These are phyloP conservation scores for Aspergillus luchuensis DNA, from an alignment of 2,329 filamentous ascomycete genomes.

Conservation along the genomic window DNA sequence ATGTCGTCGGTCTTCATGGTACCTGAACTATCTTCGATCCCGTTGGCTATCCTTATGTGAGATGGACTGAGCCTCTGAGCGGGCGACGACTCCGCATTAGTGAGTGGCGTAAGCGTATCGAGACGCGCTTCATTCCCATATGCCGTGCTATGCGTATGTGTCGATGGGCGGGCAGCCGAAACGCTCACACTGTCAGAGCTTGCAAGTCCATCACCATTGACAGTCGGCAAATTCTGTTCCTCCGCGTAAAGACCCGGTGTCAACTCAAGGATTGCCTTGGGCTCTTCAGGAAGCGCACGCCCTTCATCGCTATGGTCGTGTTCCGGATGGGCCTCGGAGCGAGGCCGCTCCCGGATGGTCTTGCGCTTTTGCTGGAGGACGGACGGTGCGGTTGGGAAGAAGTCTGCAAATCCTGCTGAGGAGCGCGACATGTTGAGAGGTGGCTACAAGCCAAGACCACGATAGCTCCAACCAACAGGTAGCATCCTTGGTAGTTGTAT, in stretches of 20 bases:
- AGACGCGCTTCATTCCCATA: constrained; percentile 56
- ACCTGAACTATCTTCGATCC: constrained; percentile 32
- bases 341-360: constrained; percentile 61
- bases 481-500: constrained; percentile 42
- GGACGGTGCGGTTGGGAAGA: constrained; percentile 77
- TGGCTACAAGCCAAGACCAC: constrained; percentile 46
- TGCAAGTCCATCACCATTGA: constrained; percentile 70
- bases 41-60: constrained; percentile 43
- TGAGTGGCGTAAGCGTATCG: constrained; percentile 65
- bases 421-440: constrained; percentile 73
- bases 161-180: constrained; percentile 67
- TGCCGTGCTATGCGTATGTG: constrained; percentile 55
- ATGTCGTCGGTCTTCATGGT: constrained; percentile 28
- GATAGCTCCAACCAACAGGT: constrained; percentile 35
- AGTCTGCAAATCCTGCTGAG: constrained; percentile 79
- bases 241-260: constrained; percentile 18
- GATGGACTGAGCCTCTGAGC: constrained; percentile 60
- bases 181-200: constrained; percentile 72
- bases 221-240: constrained; percentile 18
- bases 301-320: constrained; percentile 24
- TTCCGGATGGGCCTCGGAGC: constrained; percentile 50
- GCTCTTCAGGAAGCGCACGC: constrained; percentile 13
- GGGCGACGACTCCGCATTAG: constrained; percentile 67
- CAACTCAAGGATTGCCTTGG: constrained; percentile 14
- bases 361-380: constrained; percentile 56